Evolutionary conservation across 2,329 filamentous ascomycete genomes (phyloP).

Genomic region (Fusarium albidum): DNA sequence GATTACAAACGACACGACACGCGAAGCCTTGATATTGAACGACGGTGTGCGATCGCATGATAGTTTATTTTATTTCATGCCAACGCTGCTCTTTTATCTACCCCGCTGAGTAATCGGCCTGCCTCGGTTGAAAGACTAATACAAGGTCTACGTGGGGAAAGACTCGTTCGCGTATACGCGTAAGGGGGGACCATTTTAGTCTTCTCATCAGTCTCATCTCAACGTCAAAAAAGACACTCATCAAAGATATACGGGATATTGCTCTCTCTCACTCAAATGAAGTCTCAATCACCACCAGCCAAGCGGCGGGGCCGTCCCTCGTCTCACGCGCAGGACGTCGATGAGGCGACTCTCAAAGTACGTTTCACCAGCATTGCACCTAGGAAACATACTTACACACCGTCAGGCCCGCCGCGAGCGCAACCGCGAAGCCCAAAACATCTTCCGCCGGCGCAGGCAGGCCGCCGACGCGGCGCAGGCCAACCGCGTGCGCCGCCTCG

Average conservation of each 20-base stretch:
- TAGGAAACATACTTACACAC: slow-evolving; percentile 20
- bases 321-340: slow-evolving; percentile 22
- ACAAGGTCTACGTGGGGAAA: too few relatives aligned
- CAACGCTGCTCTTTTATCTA: too few relatives aligned
- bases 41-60: too few relatives aligned
- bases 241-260: too few relatives aligned
- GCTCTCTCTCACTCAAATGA: slow-evolving; percentile 9
- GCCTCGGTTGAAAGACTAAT: too few relatives aligned
- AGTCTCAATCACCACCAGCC: slow-evolving; percentile 3
- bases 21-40: not conserved
- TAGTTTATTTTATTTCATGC: too few relatives aligned
- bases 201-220: too few relatives aligned
- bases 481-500: slow-evolving; percentile 37
- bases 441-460: slow-evolving; percentile 40
- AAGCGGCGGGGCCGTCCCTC: slow-evolving; percentile 37
- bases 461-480: slow-evolving; percentile 40
- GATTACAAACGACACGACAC: not conserved
- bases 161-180: too few relatives aligned
- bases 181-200: too few relatives aligned
- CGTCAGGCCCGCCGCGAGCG: slow-evolving; percentile 39
- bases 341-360: slow-evolving; percentile 40
- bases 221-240: too few relatives aligned
- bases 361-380: not conserved
- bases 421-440: slow-evolving; percentile 42
- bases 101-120: too few relatives aligned